Evolutionary conservation across 2,329 filamentous ascomycete species (phyloP).

Genomic region (Chaetomiaceae sp.): DNA sequence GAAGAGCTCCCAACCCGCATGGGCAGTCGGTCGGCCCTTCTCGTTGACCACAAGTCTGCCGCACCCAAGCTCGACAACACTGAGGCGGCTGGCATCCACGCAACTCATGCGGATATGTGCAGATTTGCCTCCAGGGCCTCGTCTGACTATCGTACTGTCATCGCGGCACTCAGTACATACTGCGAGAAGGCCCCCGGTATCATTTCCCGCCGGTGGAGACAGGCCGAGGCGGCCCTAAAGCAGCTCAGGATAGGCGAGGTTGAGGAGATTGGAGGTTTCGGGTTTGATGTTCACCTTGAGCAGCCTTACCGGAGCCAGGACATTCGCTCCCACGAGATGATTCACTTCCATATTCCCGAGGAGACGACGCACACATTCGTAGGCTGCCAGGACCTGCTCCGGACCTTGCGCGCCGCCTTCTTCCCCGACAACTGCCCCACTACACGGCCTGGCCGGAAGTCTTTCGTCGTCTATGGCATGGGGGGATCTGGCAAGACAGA

Average conservation of each 20-base stretch:
- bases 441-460: too few species aligned
- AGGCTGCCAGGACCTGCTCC: too few species aligned
- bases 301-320: constrained; percentile 1
- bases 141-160: background rate
- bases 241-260: constrained; percentile 1
- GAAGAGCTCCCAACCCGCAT: too few species aligned
- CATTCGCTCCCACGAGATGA: background rate
- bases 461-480: too few species aligned
- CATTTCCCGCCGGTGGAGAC: constrained; percentile 2
- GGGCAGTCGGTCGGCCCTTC: background rate
- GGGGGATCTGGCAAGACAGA: too few species aligned
- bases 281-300: background rate
- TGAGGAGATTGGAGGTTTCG: constrained; percentile 1
- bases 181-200: constrained; percentile 2
- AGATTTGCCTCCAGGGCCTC: background rate
- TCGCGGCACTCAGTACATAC: background rate
- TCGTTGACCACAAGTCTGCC: background rate
- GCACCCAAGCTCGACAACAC: too few species aligned
- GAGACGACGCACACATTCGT: background rate
- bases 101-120: constrained; percentile 1
- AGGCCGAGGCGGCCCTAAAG: background rate
- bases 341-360: background rate
- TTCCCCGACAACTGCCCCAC: background rate
- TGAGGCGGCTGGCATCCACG: background rate
- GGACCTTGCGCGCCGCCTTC: background rate